phyloP scores from a whole-genome alignment of 495 filamentous ascomycete genomes.

The Aspergillus coremiiformis region DNA sequence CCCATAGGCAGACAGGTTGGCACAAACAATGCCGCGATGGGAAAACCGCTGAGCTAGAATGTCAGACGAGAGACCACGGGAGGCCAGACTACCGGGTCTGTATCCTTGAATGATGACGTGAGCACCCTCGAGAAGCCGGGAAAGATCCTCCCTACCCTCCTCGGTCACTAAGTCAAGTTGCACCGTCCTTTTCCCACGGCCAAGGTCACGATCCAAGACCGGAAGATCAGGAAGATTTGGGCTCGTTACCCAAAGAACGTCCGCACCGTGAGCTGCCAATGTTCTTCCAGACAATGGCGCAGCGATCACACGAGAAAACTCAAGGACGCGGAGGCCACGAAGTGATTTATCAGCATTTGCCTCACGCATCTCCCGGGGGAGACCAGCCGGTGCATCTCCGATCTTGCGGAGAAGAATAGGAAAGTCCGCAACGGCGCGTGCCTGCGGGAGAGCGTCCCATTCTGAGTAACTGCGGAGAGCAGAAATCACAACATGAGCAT shows the following conservation, averaged over 20 bases:
- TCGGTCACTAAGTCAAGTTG: slow-evolving; percentile 44
- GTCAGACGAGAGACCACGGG: slow-evolving; percentile 42
- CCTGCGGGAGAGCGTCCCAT: slow-evolving; percentile 38
- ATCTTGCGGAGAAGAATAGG: slow-evolving; percentile 32
- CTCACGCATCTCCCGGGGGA: slow-evolving; percentile 5
- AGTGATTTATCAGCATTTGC: slow-evolving; percentile 15
- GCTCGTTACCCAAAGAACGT: slow-evolving; percentile 56
- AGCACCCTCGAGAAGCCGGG: slow-evolving; percentile 40
- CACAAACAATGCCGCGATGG: slow-evolving; percentile 49
- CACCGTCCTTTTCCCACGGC: slow-evolving; percentile 50
- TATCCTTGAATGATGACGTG: slow-evolving; percentile 49
- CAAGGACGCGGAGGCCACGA: slow-evolving; percentile 39
- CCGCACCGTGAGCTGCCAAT: slow-evolving; percentile 53
- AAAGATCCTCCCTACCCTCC: slow-evolving; percentile 37
- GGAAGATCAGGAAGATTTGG: slow-evolving; percentile 55
- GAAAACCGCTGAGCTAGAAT: slow-evolving; percentile 30
- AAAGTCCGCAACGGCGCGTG: slow-evolving; percentile 26
- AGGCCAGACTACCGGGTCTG: slow-evolving; percentile 48
- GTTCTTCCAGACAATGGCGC: slow-evolving; percentile 49
- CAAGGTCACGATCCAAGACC: slow-evolving; percentile 59
- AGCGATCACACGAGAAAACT: slow-evolving; percentile 48
- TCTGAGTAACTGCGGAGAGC: slow-evolving; percentile 30
- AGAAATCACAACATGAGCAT: slow-evolving; percentile 28
- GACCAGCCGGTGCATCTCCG: slow-evolving; percentile 11
- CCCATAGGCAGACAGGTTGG: slow-evolving; percentile 57